phyloP scores from a whole-genome alignment of 495 filamentous ascomycete genomes.

The Glonium stellatum region DNA sequence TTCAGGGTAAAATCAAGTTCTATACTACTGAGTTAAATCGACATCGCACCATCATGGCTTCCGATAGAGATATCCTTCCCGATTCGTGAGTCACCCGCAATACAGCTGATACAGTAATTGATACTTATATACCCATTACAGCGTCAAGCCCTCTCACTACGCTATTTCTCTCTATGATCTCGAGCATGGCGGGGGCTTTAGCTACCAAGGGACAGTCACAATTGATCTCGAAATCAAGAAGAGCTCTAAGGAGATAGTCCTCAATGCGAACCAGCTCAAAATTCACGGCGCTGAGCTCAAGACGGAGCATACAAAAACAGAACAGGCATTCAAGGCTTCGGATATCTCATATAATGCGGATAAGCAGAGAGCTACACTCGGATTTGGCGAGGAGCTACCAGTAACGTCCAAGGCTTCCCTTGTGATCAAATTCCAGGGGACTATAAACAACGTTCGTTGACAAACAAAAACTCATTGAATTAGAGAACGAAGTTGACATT shows the following conservation, averaged over 20 bases:
- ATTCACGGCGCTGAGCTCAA: constrained; percentile 46
- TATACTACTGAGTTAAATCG: background rate
- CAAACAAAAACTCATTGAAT: background rate
- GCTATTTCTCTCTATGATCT: constrained; percentile 72
- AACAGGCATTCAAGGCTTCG: constrained; percentile 49
- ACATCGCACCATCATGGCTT: background rate
- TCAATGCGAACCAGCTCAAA: constrained; percentile 65
- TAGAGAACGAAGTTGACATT: background rate
- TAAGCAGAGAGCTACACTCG: constrained; percentile 68
- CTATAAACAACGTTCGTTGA: constrained; percentile 71
- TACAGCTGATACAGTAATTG: background rate
- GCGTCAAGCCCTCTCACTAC: constrained; percentile 81
- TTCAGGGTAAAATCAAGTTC: background rate
- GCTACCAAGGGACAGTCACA: constrained; percentile 73
- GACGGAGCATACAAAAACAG: constrained; percentile 43
- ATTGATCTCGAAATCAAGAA: constrained; percentile 54
- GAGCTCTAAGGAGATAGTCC: constrained; percentile 59
- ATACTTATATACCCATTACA: constrained; percentile 25
- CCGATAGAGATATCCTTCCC: constrained; percentile 10
- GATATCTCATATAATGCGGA: constrained; percentile 71
- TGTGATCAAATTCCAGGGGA: constrained; percentile 71
- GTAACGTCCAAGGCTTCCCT: constrained; percentile 54
- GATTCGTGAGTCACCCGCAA: background rate
- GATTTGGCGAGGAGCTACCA: constrained; percentile 61
- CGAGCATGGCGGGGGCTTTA: constrained; percentile 64